phyloP scores from a whole-genome alignment of 257 asterid genomes.

The Cordia subcordata region DNA sequence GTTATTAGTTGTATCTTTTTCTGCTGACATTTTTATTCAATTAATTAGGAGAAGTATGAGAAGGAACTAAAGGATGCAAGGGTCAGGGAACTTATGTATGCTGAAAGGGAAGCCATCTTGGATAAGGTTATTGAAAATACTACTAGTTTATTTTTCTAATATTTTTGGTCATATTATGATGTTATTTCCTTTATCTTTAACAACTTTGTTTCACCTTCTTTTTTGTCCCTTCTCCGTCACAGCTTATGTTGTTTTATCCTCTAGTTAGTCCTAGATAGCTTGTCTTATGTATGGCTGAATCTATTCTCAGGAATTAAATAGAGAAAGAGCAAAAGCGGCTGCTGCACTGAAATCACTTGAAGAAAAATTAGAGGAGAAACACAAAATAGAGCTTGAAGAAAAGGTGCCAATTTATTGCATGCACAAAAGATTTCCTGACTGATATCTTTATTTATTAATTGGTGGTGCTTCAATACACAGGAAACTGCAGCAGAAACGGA shows the following conservation, averaged over 20 bases:
- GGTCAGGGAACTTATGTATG: conserved; percentile 99
- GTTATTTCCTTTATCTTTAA: no score
- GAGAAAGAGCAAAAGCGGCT: conserved; percentile 74
- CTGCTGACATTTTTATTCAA: conserved; percentile 23
- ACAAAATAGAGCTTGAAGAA: conserved; percentile 57
- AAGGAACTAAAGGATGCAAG: conserved; percentile 93
- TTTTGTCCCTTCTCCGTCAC: no score
- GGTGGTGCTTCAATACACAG: conserved; percentile 27
- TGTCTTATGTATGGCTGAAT: conserved; percentile 13
- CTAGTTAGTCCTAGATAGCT: conserved; percentile 2
- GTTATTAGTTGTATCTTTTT: conserved; percentile 16
- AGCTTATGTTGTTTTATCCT: conserved; percentile 5
- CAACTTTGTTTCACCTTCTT: no score
- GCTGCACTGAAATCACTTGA: conserved; percentile 87
- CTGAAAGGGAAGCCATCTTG: conserved; percentile 89
- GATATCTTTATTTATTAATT: neutral
- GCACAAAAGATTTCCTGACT: neutral
- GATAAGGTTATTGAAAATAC: conserved; percentile 58
- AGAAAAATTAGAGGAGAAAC: conserved; percentile 66
- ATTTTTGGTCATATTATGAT: neutral
- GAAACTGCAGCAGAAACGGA: conserved; percentile 65
- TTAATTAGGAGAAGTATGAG: conserved; percentile 82
- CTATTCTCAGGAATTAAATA: conserved; percentile 64
- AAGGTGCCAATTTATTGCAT: conserved; percentile 43
- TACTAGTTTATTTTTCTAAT: conserved; percentile 7